Conservation (phyloP, 2,329 filamentous ascomycete species). For the Hortaea werneckii region DNA sequence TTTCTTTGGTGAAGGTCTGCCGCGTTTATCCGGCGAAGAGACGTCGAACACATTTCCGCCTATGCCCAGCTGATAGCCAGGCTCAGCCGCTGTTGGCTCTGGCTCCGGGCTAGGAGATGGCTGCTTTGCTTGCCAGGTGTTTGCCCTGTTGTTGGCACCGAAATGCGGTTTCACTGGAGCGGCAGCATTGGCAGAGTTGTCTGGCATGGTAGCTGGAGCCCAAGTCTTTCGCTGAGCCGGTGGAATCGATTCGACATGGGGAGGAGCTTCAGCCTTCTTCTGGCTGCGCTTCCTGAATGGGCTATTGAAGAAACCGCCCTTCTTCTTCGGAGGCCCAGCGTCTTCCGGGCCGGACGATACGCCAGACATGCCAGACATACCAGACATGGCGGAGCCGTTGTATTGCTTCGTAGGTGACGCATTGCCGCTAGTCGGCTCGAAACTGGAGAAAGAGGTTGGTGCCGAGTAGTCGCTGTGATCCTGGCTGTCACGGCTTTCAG, state of each 20-base stretch:
- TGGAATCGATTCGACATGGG: conserved; percentile 28
- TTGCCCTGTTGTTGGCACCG: conserved; percentile 16
- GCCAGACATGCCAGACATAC: conserved; percentile 19
- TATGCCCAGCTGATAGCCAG: conserved; percentile 85
- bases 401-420: conserved; percentile 60
- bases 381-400: conserved; percentile 24
- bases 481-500: conserved; percentile 75
- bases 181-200: conserved; percentile 30
- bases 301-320: conserved; percentile 84
- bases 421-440: conserved; percentile 66
- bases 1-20: conserved; percentile 27
- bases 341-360: conserved; percentile 42
- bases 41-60: conserved; percentile 96
- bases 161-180: conserved; percentile 29
- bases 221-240: conserved; percentile 43
- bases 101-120: conserved; percentile 36
- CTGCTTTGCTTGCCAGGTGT: conserved; percentile 22
- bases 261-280: conserved; percentile 59
- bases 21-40: conserved; percentile 55
- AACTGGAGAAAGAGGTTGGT: conserved; percentile 77
- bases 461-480: conserved; percentile 71
- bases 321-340: conserved; percentile 57
- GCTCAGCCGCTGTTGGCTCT: conserved; percentile 81
- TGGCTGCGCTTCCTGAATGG: conserved; percentile 83
- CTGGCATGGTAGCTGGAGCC: conserved; percentile 33